Percentiles rank a stretch among this genome's conserved stretches.
Evolutionary conservation across 169 alveolate species (phyloP).

Genomic region (Cryptosporidium canis): DNA sequence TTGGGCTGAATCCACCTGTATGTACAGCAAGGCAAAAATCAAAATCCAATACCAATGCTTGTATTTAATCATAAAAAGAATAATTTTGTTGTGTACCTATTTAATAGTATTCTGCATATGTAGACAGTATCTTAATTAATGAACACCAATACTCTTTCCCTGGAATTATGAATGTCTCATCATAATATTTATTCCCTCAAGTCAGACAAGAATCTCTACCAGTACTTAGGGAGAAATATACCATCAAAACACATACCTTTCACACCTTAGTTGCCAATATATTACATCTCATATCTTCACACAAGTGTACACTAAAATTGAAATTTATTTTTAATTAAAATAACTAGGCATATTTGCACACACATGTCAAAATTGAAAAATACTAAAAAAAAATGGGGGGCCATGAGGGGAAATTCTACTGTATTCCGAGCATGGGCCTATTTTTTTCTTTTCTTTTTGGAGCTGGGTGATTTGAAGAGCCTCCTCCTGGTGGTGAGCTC

Average conservation of each 20-base stretch:
- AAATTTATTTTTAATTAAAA: not conserved
- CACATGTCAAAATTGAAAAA: not conserved
- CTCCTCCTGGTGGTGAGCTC: constrained; percentile 15
- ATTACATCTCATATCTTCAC: not conserved
- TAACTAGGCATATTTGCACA: not conserved
- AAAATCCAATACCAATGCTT: constrained; percentile 16
- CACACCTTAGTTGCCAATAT: constrained; percentile 6
- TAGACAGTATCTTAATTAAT: not conserved
- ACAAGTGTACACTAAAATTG: constrained; percentile 18
- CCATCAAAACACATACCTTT: not conserved
- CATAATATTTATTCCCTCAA: not conserved
- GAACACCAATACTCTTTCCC: not conserved
- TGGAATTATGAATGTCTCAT: not conserved
- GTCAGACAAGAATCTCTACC: too few relatives aligned
- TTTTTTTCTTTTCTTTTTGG: not conserved
- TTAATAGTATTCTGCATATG: not conserved
- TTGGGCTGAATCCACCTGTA: not conserved
- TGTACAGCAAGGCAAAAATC: not conserved
- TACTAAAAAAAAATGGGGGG: not conserved
- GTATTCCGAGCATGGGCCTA: not conserved
- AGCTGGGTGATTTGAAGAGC: not conserved
- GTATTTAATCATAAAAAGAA: constrained; percentile 4
- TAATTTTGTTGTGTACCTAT: not conserved
- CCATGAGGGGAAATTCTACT: not conserved
- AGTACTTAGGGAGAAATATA: too few relatives aligned